A percentile compares a stretch with the other conserved stretches of the same genome.
These are phyloP conservation scores for Colletotrichum zoysiae DNA, from an alignment of 2,329 filamentous ascomycete genomes.

Conservation along the genomic window DNA sequence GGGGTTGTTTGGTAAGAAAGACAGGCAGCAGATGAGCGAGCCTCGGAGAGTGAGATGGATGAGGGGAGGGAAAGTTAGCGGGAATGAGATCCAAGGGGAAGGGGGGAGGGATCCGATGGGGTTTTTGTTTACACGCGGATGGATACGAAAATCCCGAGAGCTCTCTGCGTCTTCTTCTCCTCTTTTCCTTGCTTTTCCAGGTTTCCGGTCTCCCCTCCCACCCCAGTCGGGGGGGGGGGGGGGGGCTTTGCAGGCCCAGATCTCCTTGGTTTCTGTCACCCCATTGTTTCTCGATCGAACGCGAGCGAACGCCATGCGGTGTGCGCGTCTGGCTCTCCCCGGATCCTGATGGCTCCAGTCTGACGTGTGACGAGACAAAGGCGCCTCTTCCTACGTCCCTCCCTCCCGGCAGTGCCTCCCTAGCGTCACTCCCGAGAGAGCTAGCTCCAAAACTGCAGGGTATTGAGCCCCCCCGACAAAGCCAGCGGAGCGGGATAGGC, in stretches of 20 bases:
- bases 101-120: background rate
- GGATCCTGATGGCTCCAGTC: conserved; percentile 29
- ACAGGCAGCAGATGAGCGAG: background rate
- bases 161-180: background rate
- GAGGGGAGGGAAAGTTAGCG: too few relatives aligned
- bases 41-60: background rate
- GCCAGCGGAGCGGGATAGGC: background rate
- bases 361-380: conserved; percentile 34
- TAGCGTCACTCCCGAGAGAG: background rate
- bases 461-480: background rate
- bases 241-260: background rate
- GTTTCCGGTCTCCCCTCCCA: too few relatives aligned
- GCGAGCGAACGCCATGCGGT: background rate
- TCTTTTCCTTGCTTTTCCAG: background rate
- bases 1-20: too few relatives aligned
- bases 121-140: background rate
- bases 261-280: background rate
- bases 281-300: conserved; percentile 33
- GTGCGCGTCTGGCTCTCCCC: background rate
- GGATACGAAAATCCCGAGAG: background rate
- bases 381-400: background rate
- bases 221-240: background rate
- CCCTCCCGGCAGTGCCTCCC: background rate
- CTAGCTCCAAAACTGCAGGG: too few relatives aligned
- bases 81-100: background rate